Evolutionary conservation across 352 stramenopile species (phyloP).

Genomic region (Stramenopiles sp.): DNA sequence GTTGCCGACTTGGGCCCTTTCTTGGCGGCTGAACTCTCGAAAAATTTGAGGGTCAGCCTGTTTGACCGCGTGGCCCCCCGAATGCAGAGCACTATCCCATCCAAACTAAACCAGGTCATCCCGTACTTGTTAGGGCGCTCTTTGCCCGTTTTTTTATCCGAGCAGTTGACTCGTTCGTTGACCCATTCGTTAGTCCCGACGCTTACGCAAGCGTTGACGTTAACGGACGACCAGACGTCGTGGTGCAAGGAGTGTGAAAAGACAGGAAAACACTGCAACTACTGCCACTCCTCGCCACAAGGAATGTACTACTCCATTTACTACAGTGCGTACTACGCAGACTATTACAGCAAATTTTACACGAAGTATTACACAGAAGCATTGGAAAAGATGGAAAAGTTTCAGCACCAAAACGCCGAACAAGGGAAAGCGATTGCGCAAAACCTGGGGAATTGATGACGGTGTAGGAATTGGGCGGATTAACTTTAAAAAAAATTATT

Average conservation of each 20-base stretch:
- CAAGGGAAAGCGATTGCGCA: no score
- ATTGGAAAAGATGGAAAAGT: no score
- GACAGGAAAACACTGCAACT: background rate
- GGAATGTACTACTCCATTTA: background rate
- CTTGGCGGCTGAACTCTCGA: no score
- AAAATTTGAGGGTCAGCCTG: no score
- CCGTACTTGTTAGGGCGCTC: background rate
- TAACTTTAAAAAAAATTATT: no score
- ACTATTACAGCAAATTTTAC: constrained; percentile 3
- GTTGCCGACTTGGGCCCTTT: no score
- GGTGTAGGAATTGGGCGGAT: no score
- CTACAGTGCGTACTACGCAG: constrained; percentile 1
- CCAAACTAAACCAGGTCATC: background rate
- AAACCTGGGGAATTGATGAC: no score
- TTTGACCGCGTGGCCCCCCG: no score
- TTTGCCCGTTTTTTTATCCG: background rate
- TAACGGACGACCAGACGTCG: background rate
- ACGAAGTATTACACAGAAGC: background rate
- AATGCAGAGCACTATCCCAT: no score
- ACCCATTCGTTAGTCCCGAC: background rate
- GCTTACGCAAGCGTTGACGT: background rate
- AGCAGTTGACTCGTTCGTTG: background rate
- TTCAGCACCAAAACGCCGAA: no score
- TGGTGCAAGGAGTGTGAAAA: background rate
- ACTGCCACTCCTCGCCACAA: background rate